Evolutionary conservation across 371 early-diverging fungal genomes (phyloP), one percentile per base, ranked within the genome.

Genomic region (Encephalitozoon cuniculi): DNA sequence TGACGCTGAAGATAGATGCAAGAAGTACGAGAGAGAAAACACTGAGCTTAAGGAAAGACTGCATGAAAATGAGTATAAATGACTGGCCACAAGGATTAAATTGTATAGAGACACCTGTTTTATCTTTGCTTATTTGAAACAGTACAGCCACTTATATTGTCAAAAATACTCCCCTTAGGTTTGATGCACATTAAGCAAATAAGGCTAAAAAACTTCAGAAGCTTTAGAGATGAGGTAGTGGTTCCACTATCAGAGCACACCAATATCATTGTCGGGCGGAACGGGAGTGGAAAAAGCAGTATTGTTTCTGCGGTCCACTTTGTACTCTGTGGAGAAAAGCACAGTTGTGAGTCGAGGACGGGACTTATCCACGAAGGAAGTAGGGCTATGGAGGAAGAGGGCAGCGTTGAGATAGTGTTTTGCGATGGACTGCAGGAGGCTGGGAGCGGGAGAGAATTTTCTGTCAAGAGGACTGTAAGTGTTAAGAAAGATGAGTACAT

Each of bases 211-310:
- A 81, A 83, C 59, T 82, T 79, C 77, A 77, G 79, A 54, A 79
- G 78, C 64, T 84, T 84, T 49, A 68, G 70, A 30, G 66, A 55
- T 12, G 40, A 66, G 37, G 51, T 66, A 25, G 4, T 28, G 18
- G 39, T 84, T 2, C 52, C 28, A 12, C 25, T 85, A 2, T 68
- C 74, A n/a, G 30, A 53, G 18, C 28, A 64, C 6, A 41, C 15
- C 32, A 84, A 83, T 64, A 71, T 86, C 5, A 67, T 86, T 23
- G 43, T 82, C n/a, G 98, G 97, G 40, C 88, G 94, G 76, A 98
- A 97, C 84, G 99, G 99, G 43, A 91, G 95, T 6, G 99, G 97
- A 26, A 99, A 99, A 86, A 92, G 93, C 84, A 99, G 95, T 85
- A 94, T 99, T 83, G 94, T 99, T 81, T 89, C 74, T 89, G 97